Evolutionary conservation across 2,329 filamentous ascomycete species (phyloP), one percentile per base, ranked within the genome.

Genomic region (Neonectria punicea): DNA sequence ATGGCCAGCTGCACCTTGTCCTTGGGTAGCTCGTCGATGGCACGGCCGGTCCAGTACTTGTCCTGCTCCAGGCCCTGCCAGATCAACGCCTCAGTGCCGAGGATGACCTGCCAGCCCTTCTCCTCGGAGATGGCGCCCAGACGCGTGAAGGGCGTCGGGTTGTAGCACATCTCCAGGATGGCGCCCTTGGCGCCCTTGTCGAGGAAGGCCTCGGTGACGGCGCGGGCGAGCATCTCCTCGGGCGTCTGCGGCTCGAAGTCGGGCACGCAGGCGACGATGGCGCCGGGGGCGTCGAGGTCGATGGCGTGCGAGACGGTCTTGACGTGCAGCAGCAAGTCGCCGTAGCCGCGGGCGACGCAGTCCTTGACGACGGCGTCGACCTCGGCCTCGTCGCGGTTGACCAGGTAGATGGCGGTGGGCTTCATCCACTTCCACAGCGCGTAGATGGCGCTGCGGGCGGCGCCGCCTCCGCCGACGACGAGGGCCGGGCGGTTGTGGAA

Each of bases 141-240:
- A 69, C 86, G 83, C 0, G 92, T 94, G 77, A 87, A 90, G 0
- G 91, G 90, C 3, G 84, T 82, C 0, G 92, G 92, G 75, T 94
- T 92, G 76, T 94, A 94, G 82, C 92, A 94, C 92, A 95, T 94
- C 78, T 94, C 92, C 65, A 94, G 77, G 61, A 94, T 87, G 7
- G 88, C 88, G 7, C 91, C 92, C 78, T 91, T 90, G 66, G 85
- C 79, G 16, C 82, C 74, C 76, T 82, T 82, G 34, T 67, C 62
- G 11, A 85, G 69, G 53, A 84, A 85, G 3, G 81, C 77, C 72
- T 88, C 83, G 0, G 85, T 77, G 0, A 93, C 83, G 1, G 78
- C 76, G 1, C 92, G 82, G 4, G 90, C 87, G 46, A 82, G 80
- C 30, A 84, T 81, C 81, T 96, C 92, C 30, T 85, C 85, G 2